Percentiles rank a stretch among this genome's conserved stretches.
phyloP scores from a whole-genome alignment of 768 basidiomycete species.

The Candolleomyces efflorescens region DNA sequence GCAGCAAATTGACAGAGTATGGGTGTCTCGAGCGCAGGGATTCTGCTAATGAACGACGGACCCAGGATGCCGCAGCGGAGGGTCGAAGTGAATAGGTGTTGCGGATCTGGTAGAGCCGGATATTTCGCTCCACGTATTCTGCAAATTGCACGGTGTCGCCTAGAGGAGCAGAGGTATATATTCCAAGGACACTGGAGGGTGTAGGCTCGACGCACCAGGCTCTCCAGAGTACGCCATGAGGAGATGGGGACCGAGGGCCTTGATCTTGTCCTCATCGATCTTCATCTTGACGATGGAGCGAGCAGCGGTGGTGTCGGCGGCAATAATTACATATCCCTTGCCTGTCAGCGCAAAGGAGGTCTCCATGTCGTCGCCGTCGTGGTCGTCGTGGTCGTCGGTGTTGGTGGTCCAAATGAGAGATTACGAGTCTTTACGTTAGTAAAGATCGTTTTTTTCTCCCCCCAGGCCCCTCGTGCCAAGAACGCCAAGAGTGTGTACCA shows the following conservation, averaged over 20 bases:
- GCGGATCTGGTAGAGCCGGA: constrained; percentile 94
- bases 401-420: constrained; percentile 4
- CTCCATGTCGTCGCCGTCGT: no score
- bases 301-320: constrained; percentile 84
- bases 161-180: constrained; percentile 21
- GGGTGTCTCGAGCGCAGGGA: constrained; percentile 85
- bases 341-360: constrained; percentile 88
- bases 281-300: constrained; percentile 99
- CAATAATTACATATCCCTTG: constrained; percentile 90
- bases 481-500: no score
- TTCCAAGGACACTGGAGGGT: neutral
- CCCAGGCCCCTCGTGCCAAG: no score
- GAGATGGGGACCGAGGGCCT: constrained; percentile 82
- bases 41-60: constrained; percentile 84
- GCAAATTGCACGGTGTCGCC: constrained; percentile 97
- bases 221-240: constrained; percentile 96
- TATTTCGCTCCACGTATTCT: constrained; percentile 93
- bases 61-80: constrained; percentile 91
- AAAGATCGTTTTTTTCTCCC: no score
- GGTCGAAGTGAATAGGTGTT: constrained; percentile 77
- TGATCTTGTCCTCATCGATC: constrained; percentile 94
- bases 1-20: constrained; percentile 87
- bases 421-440: no score
- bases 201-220: constrained; percentile 53
- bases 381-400: no score